Evolutionary conservation across 2,329 filamentous ascomycete species (phyloP), one percentile per base, ranked within the genome.

Genomic region (Penicillium decumbens): DNA sequence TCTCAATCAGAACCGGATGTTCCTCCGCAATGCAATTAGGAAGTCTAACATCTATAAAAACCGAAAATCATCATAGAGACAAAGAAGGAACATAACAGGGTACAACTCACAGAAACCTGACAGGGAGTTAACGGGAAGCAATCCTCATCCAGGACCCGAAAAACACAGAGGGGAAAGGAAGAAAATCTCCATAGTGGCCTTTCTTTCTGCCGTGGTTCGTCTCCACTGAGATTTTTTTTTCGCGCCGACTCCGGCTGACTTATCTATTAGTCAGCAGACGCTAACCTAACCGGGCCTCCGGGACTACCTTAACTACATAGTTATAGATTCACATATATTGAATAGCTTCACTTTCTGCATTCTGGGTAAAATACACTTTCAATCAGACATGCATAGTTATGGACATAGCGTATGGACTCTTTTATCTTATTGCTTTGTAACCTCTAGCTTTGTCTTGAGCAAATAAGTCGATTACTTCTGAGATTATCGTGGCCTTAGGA

Each of bases 21-120:
- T 37, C 73, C 59, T 73, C 71, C 69, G 64, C 71, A 73, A 37
- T 37, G 71, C 47, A 55, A 65, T 60, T 74, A 69, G 68, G 72
- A 70, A 75, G 72, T 75, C 72, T 75, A 75, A 75, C 72, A 75
- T 74, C 72, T 73, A 71, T 68, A 65, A 68, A 69, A 64, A 40
- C 65, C 61, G 55, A 63, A 65, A 60, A 62, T 75, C 72, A 74
- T 73, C 68, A 67, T 67, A 57, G 45, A 66, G 55, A 54, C 39
- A 44, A 33, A 47, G 45, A 33, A 37, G 28, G 43, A 29, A 45
- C 32, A 39, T 12, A 32, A 43, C 24, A 37, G 29, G 23, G 29
- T 25, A 50, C 35, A 41, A 54, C 53, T 54, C 43, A 60, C 56
- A 50, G 48, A 51, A 48, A 52, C 47, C 54, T 53, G 38, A 28